These are phyloP conservation scores for Myrica gale DNA, from an alignment of 306 rosid genomes.

Conservation along the genomic window DNA sequence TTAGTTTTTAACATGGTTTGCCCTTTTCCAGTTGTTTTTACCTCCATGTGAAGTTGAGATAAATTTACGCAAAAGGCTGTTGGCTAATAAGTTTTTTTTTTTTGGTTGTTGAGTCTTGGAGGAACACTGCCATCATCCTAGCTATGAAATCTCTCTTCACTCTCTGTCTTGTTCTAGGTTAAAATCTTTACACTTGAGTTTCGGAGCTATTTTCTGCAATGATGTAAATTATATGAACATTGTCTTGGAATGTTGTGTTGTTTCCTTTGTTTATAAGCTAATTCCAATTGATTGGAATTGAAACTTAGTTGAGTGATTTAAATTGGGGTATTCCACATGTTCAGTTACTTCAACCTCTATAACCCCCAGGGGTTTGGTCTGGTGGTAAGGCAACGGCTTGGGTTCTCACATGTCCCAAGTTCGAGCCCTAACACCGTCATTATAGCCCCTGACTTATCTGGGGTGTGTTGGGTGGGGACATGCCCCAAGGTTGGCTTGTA, in stretches of 20 bases:
- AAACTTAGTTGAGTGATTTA: neutral
- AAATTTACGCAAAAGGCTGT: neutral
- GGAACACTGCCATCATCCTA: neutral
- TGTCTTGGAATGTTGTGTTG: neutral
- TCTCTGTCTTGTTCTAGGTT: neutral
- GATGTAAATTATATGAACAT: neutral
- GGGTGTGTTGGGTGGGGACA: no score
- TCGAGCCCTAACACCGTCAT: no score
- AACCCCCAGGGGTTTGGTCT: no score
- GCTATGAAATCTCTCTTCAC: neutral
- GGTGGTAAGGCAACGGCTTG: no score
- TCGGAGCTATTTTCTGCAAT: neutral
- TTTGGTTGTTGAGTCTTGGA: neutral
- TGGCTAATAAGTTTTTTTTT: neutral
- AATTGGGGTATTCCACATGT: neutral
- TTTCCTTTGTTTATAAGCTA: neutral
- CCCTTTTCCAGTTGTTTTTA: neutral
- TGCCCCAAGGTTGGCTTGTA: no score
- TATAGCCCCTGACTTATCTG: no score
- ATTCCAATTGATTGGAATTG: neutral
- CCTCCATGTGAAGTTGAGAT: neutral
- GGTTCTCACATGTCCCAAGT: no score
- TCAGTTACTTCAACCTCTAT: constrained; percentile 2
- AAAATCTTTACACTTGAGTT: neutral
- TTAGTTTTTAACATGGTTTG: neutral